Evolutionary conservation across 1,284 basidiomycete genomes (phyloP).

Genomic region (Pseudozyma pruni): DNA sequence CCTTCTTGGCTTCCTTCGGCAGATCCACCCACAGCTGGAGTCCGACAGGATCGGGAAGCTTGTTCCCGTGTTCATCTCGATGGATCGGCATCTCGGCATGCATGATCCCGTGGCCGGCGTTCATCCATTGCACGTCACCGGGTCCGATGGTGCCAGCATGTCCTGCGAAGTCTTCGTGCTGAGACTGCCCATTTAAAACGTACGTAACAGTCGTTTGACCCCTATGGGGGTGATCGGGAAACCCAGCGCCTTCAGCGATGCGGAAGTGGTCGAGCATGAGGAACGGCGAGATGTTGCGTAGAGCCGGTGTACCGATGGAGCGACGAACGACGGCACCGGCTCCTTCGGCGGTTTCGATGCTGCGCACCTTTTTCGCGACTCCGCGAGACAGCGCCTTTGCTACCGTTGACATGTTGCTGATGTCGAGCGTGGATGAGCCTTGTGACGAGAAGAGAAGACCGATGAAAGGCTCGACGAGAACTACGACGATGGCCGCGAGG

Average conservation of each 20-base stretch:
- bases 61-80: slow-evolving; percentile 71
- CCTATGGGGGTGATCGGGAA: slow-evolving; percentile 80
- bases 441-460: background rate
- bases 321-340: slow-evolving; percentile 86
- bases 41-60: slow-evolving; percentile 76
- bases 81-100: slow-evolving; percentile 82
- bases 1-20: slow-evolving; percentile 86
- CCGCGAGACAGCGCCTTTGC: slow-evolving; percentile 73
- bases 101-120: slow-evolving; percentile 53
- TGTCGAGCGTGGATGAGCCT: background rate
- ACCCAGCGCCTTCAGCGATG: slow-evolving; percentile 71
- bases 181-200: slow-evolving; percentile 82
- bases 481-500: background rate
- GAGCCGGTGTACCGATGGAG: slow-evolving; percentile 80
- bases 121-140: slow-evolving; percentile 70
- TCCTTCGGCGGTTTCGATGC: slow-evolving; percentile 87
- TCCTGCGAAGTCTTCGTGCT: slow-evolving; percentile 92
- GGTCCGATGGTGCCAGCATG: slow-evolving; percentile 77
- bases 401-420: slow-evolving; percentile 4
- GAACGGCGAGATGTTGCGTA: slow-evolving; percentile 88
- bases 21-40: slow-evolving; percentile 95
- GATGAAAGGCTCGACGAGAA: slow-evolving; percentile 8
- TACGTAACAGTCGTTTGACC: slow-evolving; percentile 75
- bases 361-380: slow-evolving; percentile 79
- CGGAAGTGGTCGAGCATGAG: slow-evolving; percentile 74